These are phyloP conservation scores for Aspergillus bridgeri DNA, from an alignment of 495 filamentous ascomycete genomes.

Conservation along the genomic window DNA sequence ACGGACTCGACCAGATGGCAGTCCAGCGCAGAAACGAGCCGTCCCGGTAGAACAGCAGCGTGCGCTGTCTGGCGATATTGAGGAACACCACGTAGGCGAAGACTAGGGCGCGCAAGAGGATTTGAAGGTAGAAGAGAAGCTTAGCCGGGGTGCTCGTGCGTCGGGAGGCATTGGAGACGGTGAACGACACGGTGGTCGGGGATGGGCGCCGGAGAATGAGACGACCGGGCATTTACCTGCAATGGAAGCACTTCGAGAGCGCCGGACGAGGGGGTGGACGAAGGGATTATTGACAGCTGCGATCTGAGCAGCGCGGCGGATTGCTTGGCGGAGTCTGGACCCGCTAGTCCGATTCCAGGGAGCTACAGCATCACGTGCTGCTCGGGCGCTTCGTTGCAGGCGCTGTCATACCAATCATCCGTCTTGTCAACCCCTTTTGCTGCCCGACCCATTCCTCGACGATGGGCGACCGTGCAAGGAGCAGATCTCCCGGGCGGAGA, in stretches of 20 bases:
- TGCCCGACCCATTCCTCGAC: conserved; percentile 19
- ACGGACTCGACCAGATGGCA: conserved; percentile 31
- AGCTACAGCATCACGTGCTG: conserved; percentile 30
- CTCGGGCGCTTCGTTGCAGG: conserved; percentile 5
- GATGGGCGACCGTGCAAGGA: conserved; percentile 38
- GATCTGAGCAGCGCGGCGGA: not conserved
- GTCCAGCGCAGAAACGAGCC: conserved; percentile 25
- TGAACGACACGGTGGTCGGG: conserved; percentile 82
- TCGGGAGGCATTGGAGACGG: conserved; percentile 67
- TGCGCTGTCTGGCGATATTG: conserved; percentile 36
- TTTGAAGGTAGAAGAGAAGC: conserved; percentile 46
- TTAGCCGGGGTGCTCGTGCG: conserved; percentile 56
- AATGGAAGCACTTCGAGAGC: not conserved
- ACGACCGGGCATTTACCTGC: conserved; percentile 36
- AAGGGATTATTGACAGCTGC: no score
- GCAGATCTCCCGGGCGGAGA: conserved; percentile 33
- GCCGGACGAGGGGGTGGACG: not conserved
- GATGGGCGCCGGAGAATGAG: conserved; percentile 72
- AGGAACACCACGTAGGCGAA: conserved; percentile 40
- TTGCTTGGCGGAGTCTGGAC: not conserved
- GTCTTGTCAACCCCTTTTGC: not conserved
- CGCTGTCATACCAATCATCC: conserved; percentile 2
- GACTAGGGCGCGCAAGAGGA: conserved; percentile 47
- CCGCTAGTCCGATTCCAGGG: not conserved
- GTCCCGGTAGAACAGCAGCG: conserved; percentile 23